Evolutionary conservation across 257 asterid genomes (phyloP).

Genomic region (Eustoma russellianum): DNA sequence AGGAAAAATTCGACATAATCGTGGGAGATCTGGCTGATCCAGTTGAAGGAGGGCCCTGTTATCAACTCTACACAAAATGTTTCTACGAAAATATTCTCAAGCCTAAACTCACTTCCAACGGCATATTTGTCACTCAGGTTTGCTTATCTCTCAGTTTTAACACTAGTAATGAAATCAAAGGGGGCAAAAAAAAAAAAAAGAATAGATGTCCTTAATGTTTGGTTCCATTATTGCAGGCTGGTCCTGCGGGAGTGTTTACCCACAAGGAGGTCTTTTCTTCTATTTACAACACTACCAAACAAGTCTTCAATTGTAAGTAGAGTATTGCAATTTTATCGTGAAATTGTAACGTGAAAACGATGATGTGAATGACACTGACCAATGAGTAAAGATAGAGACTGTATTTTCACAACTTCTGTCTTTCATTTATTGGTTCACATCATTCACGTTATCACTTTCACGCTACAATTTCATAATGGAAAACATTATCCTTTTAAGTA

Average conservation of each 20-base stretch:
- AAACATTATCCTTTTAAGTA: too few relatives aligned
- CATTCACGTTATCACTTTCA: too few relatives aligned
- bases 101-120: slow-evolving; percentile 66
- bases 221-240: slow-evolving; percentile 45
- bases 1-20: slow-evolving; percentile 69
- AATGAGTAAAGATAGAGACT: too few relatives aligned
- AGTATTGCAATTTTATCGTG: too few relatives aligned
- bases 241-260: slow-evolving; percentile 91
- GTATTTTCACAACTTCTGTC: too few relatives aligned
- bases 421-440: too few relatives aligned
- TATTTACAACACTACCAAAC: slow-evolving; percentile 77
- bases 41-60: slow-evolving; percentile 97
- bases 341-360: too few relatives aligned
- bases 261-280: slow-evolving; percentile 94
- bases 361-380: too few relatives aligned
- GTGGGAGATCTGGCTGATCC: slow-evolving; percentile 98
- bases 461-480: too few relatives aligned
- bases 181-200: too few relatives aligned
- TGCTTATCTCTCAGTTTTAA: background rate
- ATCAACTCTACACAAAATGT: slow-evolving; percentile 79
- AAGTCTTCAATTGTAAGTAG: slow-evolving; percentile 89
- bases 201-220: background rate
- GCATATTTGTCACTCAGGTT: slow-evolving; percentile 93
- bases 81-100: slow-evolving; percentile 71
- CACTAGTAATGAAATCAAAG: background rate